These are phyloP conservation scores for Suillus hirtellus DNA, from an alignment of 768 basidiomycete species.

Conservation along the genomic window DNA sequence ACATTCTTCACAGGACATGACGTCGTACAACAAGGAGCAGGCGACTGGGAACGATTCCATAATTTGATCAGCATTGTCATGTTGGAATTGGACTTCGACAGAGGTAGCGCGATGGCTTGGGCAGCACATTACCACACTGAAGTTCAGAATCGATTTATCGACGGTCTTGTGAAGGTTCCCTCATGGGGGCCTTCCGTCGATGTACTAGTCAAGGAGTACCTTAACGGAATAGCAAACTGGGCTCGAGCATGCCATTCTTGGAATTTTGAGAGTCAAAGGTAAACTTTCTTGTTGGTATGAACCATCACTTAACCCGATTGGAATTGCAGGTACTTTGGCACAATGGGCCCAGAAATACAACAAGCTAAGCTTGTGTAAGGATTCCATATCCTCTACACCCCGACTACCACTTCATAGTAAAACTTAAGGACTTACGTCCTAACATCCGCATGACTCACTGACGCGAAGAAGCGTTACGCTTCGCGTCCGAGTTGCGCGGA, in stretches of 20 bases:
- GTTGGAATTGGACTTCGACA: conserved; percentile 23
- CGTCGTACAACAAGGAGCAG: conserved; percentile 38
- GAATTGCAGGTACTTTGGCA: no score
- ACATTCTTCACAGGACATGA: conserved; percentile 31
- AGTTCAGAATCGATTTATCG: conserved; percentile 21
- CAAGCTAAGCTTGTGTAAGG: no score
- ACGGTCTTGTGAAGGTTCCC: conserved; percentile 24
- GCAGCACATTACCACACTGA: conserved; percentile 17
- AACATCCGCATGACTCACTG: no score
- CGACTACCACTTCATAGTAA: no score
- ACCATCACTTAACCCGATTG: no score
- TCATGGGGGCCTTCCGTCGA: conserved; percentile 30
- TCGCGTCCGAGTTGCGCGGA: no score
- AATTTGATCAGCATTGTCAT: conserved; percentile 38
- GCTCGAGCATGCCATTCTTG: conserved; percentile 26
- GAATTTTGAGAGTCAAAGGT: conserved; percentile 26
- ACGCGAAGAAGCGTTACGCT: no score
- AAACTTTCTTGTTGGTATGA: no score
- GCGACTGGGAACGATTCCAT: conserved; percentile 31
- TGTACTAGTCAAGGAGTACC: conserved; percentile 23
- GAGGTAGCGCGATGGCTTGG: conserved; percentile 32
- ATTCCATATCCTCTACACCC: no score
- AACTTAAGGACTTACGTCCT: no score
- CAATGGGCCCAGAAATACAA: no score
- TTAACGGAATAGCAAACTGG: conserved; percentile 27